Conservation (phyloP, 2,329 filamentous ascomycete genomes). For the Lasiodiplodia gonubiensis region DNA sequence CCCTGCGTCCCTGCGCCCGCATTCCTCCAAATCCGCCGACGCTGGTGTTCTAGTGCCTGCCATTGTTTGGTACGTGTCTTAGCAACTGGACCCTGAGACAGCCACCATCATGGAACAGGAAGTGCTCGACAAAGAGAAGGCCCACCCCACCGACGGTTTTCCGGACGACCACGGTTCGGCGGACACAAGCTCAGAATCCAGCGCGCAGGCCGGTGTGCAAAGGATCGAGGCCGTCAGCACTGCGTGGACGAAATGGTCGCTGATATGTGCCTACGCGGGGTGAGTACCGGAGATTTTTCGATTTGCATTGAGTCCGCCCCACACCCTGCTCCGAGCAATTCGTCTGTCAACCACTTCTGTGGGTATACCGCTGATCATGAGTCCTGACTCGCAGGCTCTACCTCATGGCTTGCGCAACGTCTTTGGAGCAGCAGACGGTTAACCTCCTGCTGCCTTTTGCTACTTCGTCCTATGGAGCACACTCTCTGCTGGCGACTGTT, state of each 20-base stretch:
- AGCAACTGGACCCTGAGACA: background rate
- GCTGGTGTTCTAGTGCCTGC: background rate
- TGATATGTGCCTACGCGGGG: slow-evolving; percentile 56
- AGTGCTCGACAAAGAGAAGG: background rate
- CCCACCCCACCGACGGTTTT: background rate
- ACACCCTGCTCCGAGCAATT: background rate
- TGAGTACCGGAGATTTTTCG: slow-evolving; percentile 30
- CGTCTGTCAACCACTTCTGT: background rate
- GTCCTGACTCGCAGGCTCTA: slow-evolving; percentile 42
- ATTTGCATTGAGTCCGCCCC: background rate
- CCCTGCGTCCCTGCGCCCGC: background rate
- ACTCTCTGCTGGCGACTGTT: slow-evolving; percentile 70
- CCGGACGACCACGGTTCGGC: background rate
- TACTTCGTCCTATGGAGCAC: slow-evolving; percentile 67
- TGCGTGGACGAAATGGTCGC: slow-evolving; percentile 54
- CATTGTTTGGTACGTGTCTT: background rate
- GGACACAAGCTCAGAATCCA: background rate
- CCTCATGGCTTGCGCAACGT: slow-evolving; percentile 69
- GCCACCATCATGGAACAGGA: slow-evolving; percentile 14
- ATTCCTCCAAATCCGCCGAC: background rate
- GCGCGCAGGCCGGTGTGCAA: slow-evolving; percentile 49
- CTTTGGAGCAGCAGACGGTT: slow-evolving; percentile 69
- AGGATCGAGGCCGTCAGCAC: slow-evolving; percentile 56
- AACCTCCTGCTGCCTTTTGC: slow-evolving; percentile 67
- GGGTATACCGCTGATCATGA: slow-evolving; percentile 32